phyloP scores from a whole-genome alignment of 805 yeast genomes.

The Kluyveromyces dobzhanskii region DNA sequence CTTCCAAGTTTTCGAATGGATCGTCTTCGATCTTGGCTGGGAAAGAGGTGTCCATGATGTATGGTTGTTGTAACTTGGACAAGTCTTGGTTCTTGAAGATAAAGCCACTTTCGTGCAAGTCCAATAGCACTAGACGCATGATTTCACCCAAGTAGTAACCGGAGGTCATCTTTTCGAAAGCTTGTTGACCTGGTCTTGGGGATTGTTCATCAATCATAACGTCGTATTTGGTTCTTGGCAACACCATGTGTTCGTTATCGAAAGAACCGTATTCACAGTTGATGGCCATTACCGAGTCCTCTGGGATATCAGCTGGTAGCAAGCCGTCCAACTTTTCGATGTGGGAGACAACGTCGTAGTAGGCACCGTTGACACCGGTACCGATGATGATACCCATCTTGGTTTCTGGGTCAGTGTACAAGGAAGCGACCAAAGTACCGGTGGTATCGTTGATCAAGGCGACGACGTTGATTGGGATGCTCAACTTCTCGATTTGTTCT shows the following conservation, averaged over 20 bases:
- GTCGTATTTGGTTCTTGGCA: constrained; percentile 91
- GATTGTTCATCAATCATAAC: constrained; percentile 69
- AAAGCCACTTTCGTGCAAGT: constrained; percentile 53
- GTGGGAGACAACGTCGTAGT: constrained; percentile 65
- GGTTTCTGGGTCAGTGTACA: constrained; percentile 81
- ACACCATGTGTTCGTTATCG: constrained; percentile 74
- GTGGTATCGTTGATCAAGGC: constrained; percentile 96
- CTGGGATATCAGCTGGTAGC: constrained; percentile 53
- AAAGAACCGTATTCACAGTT: constrained; percentile 98
- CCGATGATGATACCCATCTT: constrained; percentile 95
- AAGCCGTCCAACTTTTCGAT: constrained; percentile 77
- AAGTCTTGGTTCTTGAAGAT: constrained; percentile 67
- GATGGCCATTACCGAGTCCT: constrained; percentile 78
- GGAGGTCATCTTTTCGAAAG: constrained; percentile 94
- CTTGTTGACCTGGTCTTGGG: constrained; percentile 94
- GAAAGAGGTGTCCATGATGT: constrained; percentile 81
- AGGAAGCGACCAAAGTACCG: constrained; percentile 93
- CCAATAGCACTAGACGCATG: constrained; percentile 70
- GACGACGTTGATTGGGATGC: constrained; percentile 76
- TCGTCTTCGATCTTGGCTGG: constrained; percentile 85
- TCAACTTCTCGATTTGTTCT: constrained; percentile 51
- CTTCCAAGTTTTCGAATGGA: constrained; percentile 74
- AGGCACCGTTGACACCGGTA: constrained; percentile 96
- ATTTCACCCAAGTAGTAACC: constrained; percentile 95
- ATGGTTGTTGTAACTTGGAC: constrained; percentile 50